Percentiles rank a stretch among this genome's conserved stretches.
phyloP scores from a whole-genome alignment of 768 basidiomycete genomes.

The Favolaschia claudopus region DNA sequence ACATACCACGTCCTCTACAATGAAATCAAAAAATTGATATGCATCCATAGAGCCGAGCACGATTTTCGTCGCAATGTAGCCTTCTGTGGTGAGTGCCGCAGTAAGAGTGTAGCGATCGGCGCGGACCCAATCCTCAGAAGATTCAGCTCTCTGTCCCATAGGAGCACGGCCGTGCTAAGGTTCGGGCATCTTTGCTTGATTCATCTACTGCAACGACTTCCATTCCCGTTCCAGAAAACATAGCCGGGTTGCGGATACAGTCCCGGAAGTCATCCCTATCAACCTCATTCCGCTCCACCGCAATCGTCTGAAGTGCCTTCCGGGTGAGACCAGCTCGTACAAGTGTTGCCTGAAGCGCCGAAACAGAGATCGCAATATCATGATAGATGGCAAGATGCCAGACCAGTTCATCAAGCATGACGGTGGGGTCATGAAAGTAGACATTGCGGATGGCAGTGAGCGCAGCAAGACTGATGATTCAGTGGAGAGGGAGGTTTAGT shows the following conservation, averaged over 20 bases:
- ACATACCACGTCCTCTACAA: too few species aligned
- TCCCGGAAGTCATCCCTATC: neutral
- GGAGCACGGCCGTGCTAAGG: neutral
- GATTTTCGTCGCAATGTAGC: too few species aligned
- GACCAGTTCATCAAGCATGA: conserved; percentile 20
- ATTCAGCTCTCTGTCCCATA: conserved; percentile 4
- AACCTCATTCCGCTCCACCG: conserved; percentile 21
- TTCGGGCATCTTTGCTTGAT: conserved; percentile 21
- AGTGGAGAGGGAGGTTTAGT: conserved; percentile 24
- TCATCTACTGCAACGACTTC: conserved; percentile 20
- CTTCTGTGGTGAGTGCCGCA: too few species aligned
- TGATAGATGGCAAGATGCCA: conserved; percentile 24
- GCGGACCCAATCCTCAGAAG: conserved; percentile 1
- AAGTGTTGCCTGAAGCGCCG: conserved; percentile 23
- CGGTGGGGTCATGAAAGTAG: conserved; percentile 5
- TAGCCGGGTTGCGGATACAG: neutral
- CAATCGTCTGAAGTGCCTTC: conserved; percentile 28
- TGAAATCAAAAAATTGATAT: too few species aligned
- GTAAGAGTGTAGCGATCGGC: conserved; percentile 8
- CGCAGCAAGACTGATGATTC: conserved; percentile 16
- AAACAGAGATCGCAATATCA: conserved; percentile 18
- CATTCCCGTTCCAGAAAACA: conserved; percentile 14
- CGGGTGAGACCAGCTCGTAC: conserved; percentile 23
- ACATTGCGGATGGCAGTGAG: conserved; percentile 16
- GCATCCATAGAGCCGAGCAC: too few species aligned